Evolutionary conservation across 768 basidiomycete species (phyloP), one percentile per base, ranked within the genome.

Genomic region (Suillus americanus): DNA sequence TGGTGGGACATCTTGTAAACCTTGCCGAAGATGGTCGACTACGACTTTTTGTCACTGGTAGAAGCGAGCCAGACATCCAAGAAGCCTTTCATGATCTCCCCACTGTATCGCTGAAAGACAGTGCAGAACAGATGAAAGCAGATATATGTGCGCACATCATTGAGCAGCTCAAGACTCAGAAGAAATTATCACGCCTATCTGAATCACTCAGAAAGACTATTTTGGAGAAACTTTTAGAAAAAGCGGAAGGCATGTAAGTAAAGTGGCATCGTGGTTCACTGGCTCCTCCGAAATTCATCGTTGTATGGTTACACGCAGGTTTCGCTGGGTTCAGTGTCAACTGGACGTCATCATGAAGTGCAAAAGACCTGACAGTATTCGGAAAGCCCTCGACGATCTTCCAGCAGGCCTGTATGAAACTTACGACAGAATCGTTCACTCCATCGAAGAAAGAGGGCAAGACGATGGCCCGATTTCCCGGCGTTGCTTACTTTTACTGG

Each of bases 331-430:
- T 12, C 65, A 65, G 16, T 65, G 62, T 25, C 65, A 65, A 37
- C 43, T n/a, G n/a, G n/a, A n/a, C n/a, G n/a, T n/a, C n/a, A n/a
- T n/a, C n/a, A n/a, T n/a, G n/a, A n/a, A n/a, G n/a, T n/a, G n/a
- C n/a, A n/a, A n/a, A n/a, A n/a, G n/a, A n/a, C n/a, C n/a, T n/a
- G n/a, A n/a, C n/a, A n/a, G n/a, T n/a, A n/a, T n/a, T n/a, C n/a
- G n/a, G n/a, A n/a, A n/a, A 5, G 62, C 51, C 3, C 64, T 69
- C 2, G 9, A 64, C 16, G 59, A 60, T 20, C 70, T 69, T 18
- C 68, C 68, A 18, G 1, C 53, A 46, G 68, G 71, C n/a, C 35
- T 72, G 5, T 65, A 73, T 35, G 72, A 71, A 41, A 73, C 72
- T 0, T 69, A 71, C 16, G 57, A 68, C 20, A 66, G 72, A 8